Percentiles rank a stretch among this genome's conserved stretches.
Evolutionary conservation across 2,329 filamentous ascomycete genomes (phyloP).

Genomic region (Penicillium griseofulvum): DNA sequence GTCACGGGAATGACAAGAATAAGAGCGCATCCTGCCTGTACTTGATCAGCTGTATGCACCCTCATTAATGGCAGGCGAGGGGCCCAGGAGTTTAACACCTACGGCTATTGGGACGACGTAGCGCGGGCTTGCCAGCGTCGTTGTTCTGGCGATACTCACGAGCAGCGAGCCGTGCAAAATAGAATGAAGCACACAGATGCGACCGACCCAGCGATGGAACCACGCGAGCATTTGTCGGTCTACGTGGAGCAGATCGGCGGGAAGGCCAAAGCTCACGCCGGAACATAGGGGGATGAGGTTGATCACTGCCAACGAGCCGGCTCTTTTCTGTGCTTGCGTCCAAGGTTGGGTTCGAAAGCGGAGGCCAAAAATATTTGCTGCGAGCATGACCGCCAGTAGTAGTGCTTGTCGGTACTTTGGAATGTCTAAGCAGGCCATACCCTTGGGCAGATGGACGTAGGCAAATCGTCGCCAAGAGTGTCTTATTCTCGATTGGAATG

Average conservation of each 20-base stretch:
- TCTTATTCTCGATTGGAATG: not conserved
- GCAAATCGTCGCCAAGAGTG: not conserved
- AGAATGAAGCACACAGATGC: not conserved
- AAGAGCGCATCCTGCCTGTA: not conserved
- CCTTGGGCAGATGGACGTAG: not conserved
- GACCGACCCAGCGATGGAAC: conserved; percentile 1
- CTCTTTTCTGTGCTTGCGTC: not conserved
- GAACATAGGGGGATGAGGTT: not conserved
- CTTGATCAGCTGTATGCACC: not conserved
- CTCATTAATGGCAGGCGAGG: not conserved
- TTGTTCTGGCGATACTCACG: not conserved
- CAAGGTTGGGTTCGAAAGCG: not conserved
- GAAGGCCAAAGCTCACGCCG: not conserved
- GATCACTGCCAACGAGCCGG: not conserved
- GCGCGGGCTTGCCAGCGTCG: not conserved
- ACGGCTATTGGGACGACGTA: not conserved
- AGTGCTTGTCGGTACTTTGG: not conserved
- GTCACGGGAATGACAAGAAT: not conserved
- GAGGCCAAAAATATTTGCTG: not conserved
- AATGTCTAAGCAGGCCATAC: not conserved
- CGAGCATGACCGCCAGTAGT: not conserved
- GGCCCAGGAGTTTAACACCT: not conserved
- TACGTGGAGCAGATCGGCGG: not conserved
- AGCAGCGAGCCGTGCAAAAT: not conserved
- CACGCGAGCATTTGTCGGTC: not conserved